Evolutionary conservation across 306 rosid species (phyloP), one percentile per base, ranked within the genome.

Genomic region (Dalbergia cochinchinensis): DNA sequence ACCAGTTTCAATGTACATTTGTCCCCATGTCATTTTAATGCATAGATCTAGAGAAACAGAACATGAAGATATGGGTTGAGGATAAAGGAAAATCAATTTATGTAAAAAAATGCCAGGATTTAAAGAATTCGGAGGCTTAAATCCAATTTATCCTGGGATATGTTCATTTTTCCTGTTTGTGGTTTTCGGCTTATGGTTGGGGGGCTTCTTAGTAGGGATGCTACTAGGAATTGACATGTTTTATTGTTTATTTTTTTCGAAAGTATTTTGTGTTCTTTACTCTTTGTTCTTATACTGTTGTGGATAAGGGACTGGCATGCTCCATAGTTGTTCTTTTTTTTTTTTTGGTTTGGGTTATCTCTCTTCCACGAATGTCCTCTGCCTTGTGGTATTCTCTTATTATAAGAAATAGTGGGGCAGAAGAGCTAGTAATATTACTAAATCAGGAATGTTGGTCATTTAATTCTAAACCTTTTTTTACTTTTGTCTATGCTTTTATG

Each of bases 401-500:
- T 13, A 16, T 15, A 31, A 65, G 65, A 73, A 54, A 33, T 10
- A 50, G 11, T 74, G 59, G 79, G 54, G 16, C 37, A 26, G 22
- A 61, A 75, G n/a, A 31, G 61, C 13, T 75, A 16, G 50, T 34
- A n/a, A 62, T 45, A 26, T 60, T 16, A 44, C 14, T 45, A 61
- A 10, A 48, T 8, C 22, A 62, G n/a, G 51, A 48, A 34, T 75
- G 39, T 47, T 12, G 12, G 50, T 48, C 10, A 37, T 39, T 63
- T 62, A 11, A 33, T 10, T 66, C 26, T 22, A 9, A 65, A 34
- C 5, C 7, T 42, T 54, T 69, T 59, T 7, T 37, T 42, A 26
- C 75, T 18, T 22, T 60, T 48, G 22, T 33, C 48, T n/a, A 14
- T 61, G 33, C 57, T 63, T 51, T 69, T 61, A 61, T 74, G 77